Conservation (phyloP, 2,329 filamentous ascomycete genomes). For the Fusarium hostae region DNA sequence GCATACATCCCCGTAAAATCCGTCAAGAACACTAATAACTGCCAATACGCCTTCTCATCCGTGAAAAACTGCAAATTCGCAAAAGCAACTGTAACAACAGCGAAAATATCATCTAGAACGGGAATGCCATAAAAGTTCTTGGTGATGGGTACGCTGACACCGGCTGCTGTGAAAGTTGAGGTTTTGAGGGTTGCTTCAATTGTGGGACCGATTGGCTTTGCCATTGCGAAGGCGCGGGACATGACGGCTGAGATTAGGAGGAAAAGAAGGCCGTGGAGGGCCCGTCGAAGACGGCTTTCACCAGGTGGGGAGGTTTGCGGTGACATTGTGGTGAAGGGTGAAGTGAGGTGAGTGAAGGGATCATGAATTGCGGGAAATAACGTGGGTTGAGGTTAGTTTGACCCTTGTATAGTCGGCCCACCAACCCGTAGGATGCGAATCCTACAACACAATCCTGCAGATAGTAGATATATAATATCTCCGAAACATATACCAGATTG, state of each 20-base stretch:
- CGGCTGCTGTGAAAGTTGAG: background rate
- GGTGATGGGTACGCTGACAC: conserved; percentile 19
- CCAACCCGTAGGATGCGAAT: conserved; percentile 2
- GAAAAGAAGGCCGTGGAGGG: conserved; percentile 36
- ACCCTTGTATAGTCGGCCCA: background rate
- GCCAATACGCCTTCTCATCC: conserved; percentile 41
- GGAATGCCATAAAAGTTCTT: conserved; percentile 38
- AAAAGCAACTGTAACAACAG: conserved; percentile 36
- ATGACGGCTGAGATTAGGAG: conserved; percentile 35
- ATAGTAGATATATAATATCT: too few relatives aligned
- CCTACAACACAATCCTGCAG: too few relatives aligned
- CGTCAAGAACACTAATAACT: conserved; percentile 44
- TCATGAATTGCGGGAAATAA: too few relatives aligned
- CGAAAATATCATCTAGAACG: conserved; percentile 36
- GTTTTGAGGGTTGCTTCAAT: conserved; percentile 17
- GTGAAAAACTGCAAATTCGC: conserved; percentile 41
- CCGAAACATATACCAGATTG: too few relatives aligned
- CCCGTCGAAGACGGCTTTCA: conserved; percentile 25
- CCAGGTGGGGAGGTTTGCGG: too few relatives aligned
- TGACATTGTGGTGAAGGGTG: too few relatives aligned
- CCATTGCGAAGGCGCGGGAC: conserved; percentile 35
- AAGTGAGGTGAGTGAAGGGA: background rate
- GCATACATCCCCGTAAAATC: conserved; percentile 45
- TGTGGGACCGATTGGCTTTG: conserved; percentile 22
- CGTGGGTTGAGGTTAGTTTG: background rate